Evolutionary conservation across 2,329 filamentous ascomycete genomes (phyloP).

Genomic region (Cordyceps javanica): DNA sequence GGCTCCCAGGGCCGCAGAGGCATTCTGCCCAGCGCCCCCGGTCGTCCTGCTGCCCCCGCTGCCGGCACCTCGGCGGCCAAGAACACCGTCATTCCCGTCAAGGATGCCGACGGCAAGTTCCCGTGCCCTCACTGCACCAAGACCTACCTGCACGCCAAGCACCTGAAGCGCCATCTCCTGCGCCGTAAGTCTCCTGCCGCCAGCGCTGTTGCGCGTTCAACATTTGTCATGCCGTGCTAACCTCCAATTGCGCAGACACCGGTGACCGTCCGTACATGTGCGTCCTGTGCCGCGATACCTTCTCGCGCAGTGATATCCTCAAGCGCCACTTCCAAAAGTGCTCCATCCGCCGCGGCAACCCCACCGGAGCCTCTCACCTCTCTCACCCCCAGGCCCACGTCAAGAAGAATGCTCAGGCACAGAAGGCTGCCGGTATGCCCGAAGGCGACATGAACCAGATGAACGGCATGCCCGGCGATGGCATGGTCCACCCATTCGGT

Average conservation of each 20-base stretch:
- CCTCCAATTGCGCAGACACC: slow-evolving; percentile 61
- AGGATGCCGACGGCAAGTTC: slow-evolving; percentile 96
- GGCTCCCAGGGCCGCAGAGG: slow-evolving; percentile 90
- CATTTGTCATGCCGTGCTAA: slow-evolving; percentile 7
- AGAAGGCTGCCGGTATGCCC: slow-evolving; percentile 48
- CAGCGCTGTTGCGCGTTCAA: slow-evolving; percentile 17
- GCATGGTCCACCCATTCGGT: slow-evolving; percentile 52
- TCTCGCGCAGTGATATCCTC: slow-evolving; percentile 94
- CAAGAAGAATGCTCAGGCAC: slow-evolving; percentile 63
- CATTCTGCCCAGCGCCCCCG: slow-evolving; percentile 85
- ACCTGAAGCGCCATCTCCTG: slow-evolving; percentile 91
- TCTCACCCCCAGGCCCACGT: slow-evolving; percentile 87
- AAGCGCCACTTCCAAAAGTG: slow-evolving; percentile 99
- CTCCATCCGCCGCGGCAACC: slow-evolving; percentile 91
- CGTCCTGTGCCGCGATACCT: slow-evolving; percentile 94
- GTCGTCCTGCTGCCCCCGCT: slow-evolving; percentile 70
- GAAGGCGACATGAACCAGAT: slow-evolving; percentile 54
- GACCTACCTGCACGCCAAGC: slow-evolving; percentile 95
- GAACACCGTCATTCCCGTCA: slow-evolving; percentile 79
- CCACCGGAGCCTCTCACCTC: slow-evolving; percentile 88
- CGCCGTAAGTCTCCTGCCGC: slow-evolving; percentile 66
- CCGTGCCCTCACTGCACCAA: slow-evolving; percentile 98
- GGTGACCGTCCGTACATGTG: slow-evolving; percentile 98
- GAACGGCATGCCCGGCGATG: slow-evolving; percentile 52
- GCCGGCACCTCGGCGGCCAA: slow-evolving; percentile 65